Percentiles rank a stretch among this genome's conserved stretches.
These are phyloP conservation scores for Arthrobotrys conoides DNA, from an alignment of 2,329 filamentous ascomycete genomes.

Conservation along the genomic window DNA sequence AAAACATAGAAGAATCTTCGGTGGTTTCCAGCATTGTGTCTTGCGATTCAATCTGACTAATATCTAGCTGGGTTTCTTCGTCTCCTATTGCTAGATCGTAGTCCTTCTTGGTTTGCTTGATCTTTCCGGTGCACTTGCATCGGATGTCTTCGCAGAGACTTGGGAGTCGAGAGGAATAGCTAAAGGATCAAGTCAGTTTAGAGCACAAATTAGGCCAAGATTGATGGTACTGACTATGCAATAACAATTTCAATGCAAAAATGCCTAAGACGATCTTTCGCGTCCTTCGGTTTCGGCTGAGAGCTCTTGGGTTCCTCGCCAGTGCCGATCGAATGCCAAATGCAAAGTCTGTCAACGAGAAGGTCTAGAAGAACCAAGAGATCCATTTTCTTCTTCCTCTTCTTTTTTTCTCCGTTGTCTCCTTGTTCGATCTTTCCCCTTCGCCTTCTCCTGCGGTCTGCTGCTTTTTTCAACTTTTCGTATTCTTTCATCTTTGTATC, in stretches of 20 bases:
- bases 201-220: background rate
- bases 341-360: constrained; percentile 82
- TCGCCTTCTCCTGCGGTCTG: constrained; percentile 66
- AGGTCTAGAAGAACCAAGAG: constrained; percentile 79
- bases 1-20: constrained; percentile 27
- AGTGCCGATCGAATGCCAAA: constrained; percentile 80
- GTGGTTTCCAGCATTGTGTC: constrained; percentile 15
- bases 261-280: constrained; percentile 77
- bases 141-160: constrained; percentile 73
- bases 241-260: constrained; percentile 86
- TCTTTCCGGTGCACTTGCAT: constrained; percentile 51
- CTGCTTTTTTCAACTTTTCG: constrained; percentile 65
- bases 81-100: background rate
- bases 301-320: constrained; percentile 60
- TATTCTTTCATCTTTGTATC: constrained; percentile 67
- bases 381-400: constrained; percentile 65
- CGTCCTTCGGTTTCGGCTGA: constrained; percentile 62
- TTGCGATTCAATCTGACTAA: constrained; percentile 27
- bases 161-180: constrained; percentile 82
- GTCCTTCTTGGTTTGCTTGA: constrained; percentile 68
- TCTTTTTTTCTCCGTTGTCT: constrained; percentile 64
- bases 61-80: background rate
- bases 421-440: constrained; percentile 67
- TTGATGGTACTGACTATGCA: constrained; percentile 75
- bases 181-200: constrained; percentile 66